These are phyloP conservation scores for Hyaloperonospora brassicae DNA, from an alignment of 352 stramenopile species.

Conservation along the genomic window DNA sequence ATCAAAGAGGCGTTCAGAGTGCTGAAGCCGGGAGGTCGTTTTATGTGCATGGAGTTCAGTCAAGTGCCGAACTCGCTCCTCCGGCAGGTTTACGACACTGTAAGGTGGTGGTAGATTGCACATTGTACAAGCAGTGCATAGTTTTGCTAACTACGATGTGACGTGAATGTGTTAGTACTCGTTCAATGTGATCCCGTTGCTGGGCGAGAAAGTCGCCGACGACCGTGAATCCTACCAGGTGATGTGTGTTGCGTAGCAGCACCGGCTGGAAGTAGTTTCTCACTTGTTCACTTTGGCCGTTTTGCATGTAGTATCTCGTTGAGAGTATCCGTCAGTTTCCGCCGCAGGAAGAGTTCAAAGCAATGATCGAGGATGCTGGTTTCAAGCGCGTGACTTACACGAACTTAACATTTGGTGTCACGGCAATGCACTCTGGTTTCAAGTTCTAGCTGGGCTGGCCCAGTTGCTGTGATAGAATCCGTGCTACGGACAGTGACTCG, in stretches of 20 bases:
- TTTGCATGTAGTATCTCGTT: conserved; percentile 88
- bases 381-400: conserved; percentile 91
- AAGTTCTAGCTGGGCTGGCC: conserved; percentile 59
- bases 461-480: no score
- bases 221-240: conserved; percentile 96
- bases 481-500: no score
- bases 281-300: conserved; percentile 1
- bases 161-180: conserved; percentile 82
- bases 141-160: conserved; percentile 3
- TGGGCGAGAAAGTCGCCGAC: conserved; percentile 92
- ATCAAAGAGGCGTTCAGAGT: conserved; percentile 93
- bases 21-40: conserved; percentile 92
- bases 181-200: conserved; percentile 95
- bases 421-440: conserved; percentile 96
- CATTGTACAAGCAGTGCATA: not conserved
- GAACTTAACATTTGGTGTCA: conserved; percentile 96
- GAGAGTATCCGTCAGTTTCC: conserved; percentile 99
- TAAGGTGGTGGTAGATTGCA: conserved; percentile 18
- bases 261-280: not conserved
- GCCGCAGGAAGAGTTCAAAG: conserved; percentile 92
- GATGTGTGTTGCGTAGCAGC: not conserved
- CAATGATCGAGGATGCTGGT: conserved; percentile 91
- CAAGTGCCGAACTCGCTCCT: conserved; percentile 91
- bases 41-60: conserved; percentile 98
- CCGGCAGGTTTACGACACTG: conserved; percentile 89